Percentiles rank a stretch among this genome's conserved stretches.
These are phyloP conservation scores for Thermoascus crustaceus DNA, from an alignment of 2,329 filamentous ascomycete species.

Conservation along the genomic window DNA sequence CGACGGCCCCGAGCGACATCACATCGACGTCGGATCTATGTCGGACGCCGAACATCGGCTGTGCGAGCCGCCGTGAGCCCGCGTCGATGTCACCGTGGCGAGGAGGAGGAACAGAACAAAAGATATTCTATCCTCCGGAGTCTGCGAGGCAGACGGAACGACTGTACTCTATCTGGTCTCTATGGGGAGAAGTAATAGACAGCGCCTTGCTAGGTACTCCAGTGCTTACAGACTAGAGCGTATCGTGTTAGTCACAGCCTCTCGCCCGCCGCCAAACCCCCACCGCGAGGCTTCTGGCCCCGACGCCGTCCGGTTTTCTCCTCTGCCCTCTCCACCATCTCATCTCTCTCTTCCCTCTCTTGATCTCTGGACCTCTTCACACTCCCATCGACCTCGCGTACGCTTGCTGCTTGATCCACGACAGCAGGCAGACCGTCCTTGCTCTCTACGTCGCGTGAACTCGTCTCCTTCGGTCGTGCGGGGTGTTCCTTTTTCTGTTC, in stretches of 20 bases:
- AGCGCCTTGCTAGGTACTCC: too few species aligned
- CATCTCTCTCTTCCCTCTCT: conserved; percentile 3
- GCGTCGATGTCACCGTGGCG: not conserved
- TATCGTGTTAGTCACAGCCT: too few species aligned
- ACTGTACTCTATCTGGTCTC: conserved; percentile 9
- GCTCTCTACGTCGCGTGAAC: too few species aligned
- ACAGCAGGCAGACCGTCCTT: too few species aligned
- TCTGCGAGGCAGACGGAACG: conserved; percentile 2
- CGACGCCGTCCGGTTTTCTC: conserved; percentile 1
- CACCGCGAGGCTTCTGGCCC: conserved; percentile 8
- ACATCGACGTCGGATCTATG: not conserved
- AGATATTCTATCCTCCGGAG: conserved; percentile 6
- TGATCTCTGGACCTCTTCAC: conserved; percentile 2
- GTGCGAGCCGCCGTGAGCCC: not conserved
- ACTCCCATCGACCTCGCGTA: conserved; percentile 2
- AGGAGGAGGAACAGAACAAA: not conserved
- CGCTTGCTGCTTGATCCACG: too few species aligned
- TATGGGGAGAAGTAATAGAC: too few species aligned
- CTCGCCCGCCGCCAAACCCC: conserved; percentile 13
- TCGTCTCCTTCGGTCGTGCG: not conserved
- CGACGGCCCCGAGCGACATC: not conserved
- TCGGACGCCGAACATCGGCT: conserved; percentile 1
- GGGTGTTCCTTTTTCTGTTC: too few species aligned
- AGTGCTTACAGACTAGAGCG: too few species aligned
- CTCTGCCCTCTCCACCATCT: conserved; percentile 2